Evolutionary conservation across 257 asterid genomes (phyloP).

Genomic region (Primulina tabacum): DNA sequence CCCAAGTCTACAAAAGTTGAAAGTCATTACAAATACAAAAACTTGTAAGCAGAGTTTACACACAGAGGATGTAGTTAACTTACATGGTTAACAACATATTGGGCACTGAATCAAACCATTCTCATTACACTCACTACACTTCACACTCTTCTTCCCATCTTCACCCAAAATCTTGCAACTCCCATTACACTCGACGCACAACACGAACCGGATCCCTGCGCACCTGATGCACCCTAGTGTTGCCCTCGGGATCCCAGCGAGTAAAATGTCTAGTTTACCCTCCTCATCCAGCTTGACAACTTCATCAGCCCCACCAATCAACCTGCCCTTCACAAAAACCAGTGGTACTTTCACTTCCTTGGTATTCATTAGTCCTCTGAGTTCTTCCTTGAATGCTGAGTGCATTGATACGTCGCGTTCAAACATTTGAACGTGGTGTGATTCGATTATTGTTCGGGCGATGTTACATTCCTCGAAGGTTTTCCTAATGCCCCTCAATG

Average conservation of each 20-base stretch:
- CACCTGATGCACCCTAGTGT: slow-evolving; percentile 47
- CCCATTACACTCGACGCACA: slow-evolving; percentile 77
- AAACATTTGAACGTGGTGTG: slow-evolving; percentile 42
- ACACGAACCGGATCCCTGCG: slow-evolving; percentile 69
- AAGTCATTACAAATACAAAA: too few species aligned
- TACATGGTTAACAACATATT: slow-evolving; percentile 40
- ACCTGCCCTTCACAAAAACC: slow-evolving; percentile 76
- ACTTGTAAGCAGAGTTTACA: too few species aligned
- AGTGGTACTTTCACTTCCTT: slow-evolving; percentile 69
- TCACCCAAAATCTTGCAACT: slow-evolving; percentile 69
- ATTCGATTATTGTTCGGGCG: slow-evolving; percentile 58
- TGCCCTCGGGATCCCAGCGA: slow-evolving; percentile 65
- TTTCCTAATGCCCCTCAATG: slow-evolving; percentile 80
- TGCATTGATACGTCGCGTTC: slow-evolving; percentile 91
- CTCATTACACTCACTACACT: slow-evolving; percentile 81
- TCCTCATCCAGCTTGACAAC: slow-evolving; percentile 78
- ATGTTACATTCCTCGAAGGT: slow-evolving; percentile 87
- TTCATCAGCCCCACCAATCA: slow-evolving; percentile 87
- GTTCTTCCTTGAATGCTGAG: slow-evolving; percentile 71
- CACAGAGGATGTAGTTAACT: too few species aligned
- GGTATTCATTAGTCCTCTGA: slow-evolving; percentile 53
- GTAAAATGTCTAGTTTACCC: slow-evolving; percentile 58
- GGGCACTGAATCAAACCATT: slow-evolving; percentile 92
- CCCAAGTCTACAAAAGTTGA: too few species aligned
- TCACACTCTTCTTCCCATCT: slow-evolving; percentile 57